Conservation (phyloP, 495 filamentous ascomycete species). For the Bathelium albidoporum region DNA sequence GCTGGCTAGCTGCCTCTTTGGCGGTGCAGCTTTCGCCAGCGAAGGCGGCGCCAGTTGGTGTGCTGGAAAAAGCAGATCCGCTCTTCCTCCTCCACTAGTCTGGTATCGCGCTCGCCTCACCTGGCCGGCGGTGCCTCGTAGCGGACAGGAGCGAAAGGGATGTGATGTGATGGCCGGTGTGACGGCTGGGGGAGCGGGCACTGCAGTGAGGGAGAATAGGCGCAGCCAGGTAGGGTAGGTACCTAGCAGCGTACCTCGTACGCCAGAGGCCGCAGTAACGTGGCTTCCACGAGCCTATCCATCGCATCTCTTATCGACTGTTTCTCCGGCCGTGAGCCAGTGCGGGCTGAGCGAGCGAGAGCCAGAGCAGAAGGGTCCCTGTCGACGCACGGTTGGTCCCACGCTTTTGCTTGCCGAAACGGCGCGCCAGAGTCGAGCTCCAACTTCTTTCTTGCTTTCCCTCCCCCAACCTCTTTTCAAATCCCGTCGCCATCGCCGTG, state of each 20-base stretch:
- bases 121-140: background rate
- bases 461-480: background rate
- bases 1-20: background rate
- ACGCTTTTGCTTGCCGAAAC: constrained; percentile 3
- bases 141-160: no score
- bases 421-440: background rate
- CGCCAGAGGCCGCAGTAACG: background rate
- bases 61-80: background rate
- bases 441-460: background rate
- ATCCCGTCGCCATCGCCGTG: no score
- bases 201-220: no score
- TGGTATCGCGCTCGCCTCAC: background rate
- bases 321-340: background rate
- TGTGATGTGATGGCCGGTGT: no score
- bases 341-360: background rate
- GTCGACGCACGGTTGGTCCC: constrained; percentile 3
- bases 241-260: no score
- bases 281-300: background rate
- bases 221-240: no score
- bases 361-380: background rate
- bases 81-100: background rate
- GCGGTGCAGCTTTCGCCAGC: background rate
- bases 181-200: no score
- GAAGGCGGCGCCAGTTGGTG: background rate
- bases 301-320: constrained; percentile 5